Base-by-base conservation (phyloP, 2,329 filamentous ascomycete genomes). In the Colletotrichum sp. region DNA sequence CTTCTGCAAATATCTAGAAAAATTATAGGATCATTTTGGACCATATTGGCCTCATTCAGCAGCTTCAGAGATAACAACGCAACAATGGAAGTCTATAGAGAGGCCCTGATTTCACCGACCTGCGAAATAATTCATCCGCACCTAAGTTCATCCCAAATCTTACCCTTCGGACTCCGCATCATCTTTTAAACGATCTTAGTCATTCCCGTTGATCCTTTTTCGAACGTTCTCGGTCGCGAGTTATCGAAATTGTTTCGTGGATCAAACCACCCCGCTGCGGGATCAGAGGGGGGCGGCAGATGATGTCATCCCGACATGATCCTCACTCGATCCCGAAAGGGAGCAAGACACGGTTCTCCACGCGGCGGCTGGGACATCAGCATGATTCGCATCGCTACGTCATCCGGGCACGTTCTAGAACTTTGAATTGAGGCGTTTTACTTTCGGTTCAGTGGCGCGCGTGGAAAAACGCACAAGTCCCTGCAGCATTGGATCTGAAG, bases 251-350 rank as follows among this genome's bases (percentile, higher is more conserved):
- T n/a, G 21, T 32, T 13, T 60, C 16, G 15, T 69, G 36, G n/a
- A 32, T 16, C 26, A 65, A 65, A 18, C 36, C 39, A 44, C 39
- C 18, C 39, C 39, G 39, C 39, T 49, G 18, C 18, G 18, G 18
- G 26, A 63, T 28, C 12, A 68, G 69, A 72, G 36, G 69, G 39
- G 55, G 16, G 44, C 18, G 44, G 44, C 44, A 2, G 30, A 44
- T 76, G 73, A 76, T 73, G 73, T 76, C 73, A 76, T 76, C n/a
- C 21, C 63, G 32, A 64, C 32, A 73, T 63, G 69, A 49, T 15
- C 30, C 28, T 44, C 73, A 36, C 30, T 36, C 39, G 32, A 13
- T 52, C 44, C 44, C 44, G 10, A 21, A 52, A 52, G n/a, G n/a
- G 16, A 44, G 39, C 39, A 18, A 52, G 44, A 52, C 44, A 52